phyloP scores from a whole-genome alignment of 2,329 filamentous ascomycete genomes.

The Penicillium thymicola region DNA sequence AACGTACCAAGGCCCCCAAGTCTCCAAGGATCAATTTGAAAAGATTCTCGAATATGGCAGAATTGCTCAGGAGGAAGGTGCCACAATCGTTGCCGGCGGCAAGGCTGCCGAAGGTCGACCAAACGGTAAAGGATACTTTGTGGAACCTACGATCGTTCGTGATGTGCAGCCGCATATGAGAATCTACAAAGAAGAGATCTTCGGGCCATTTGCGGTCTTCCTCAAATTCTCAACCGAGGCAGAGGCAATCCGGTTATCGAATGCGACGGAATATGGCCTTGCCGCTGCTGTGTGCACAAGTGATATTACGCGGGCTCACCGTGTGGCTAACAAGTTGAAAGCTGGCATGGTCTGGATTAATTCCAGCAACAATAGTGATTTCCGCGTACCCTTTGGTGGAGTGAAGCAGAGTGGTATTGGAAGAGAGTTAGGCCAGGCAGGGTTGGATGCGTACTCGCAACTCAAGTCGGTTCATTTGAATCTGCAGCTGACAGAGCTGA shows the following conservation, averaged over 20 bases:
- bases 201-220: conserved; percentile 8
- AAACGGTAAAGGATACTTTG: conserved; percentile 7
- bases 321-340: background rate
- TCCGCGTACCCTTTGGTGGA: conserved; percentile 14
- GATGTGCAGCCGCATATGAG: conserved; percentile 9
- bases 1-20: background rate
- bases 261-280: background rate
- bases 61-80: background rate
- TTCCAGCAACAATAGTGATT: conserved; percentile 8
- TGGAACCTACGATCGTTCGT: conserved; percentile 12
- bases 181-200: conserved; percentile 16
- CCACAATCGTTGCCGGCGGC: background rate
- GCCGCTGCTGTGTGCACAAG: background rate
- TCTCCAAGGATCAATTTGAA: background rate
- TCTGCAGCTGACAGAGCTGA: background rate
- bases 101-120: background rate
- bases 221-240: background rate
- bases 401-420: conserved; percentile 15
- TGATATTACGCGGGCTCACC: background rate
- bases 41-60: background rate
- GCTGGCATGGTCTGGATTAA: conserved; percentile 11
- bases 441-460: background rate
- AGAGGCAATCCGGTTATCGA: background rate
- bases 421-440: conserved; percentile 3
- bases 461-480: background rate